Evolutionary conservation across 352 stramenopile genomes (phyloP).

Genomic region (Pythium dissotocum): DNA sequence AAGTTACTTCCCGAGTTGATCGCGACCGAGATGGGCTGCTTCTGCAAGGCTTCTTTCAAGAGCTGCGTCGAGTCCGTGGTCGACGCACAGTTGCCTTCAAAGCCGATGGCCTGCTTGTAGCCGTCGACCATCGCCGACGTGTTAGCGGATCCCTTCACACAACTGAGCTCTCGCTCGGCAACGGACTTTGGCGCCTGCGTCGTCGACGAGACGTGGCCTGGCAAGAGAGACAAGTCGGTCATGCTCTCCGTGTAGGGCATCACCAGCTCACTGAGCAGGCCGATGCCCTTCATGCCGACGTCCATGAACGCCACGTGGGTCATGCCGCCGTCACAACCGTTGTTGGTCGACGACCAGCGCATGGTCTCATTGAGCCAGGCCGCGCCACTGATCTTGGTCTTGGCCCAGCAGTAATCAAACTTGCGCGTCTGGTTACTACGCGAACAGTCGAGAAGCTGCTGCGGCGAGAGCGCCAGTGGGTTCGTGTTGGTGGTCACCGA

Average conservation of each 20-base stretch:
- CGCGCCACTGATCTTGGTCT: conserved; percentile 42
- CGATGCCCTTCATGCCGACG: conserved; percentile 49
- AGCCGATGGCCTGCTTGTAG: conserved; percentile 66
- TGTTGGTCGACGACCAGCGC: conserved; percentile 72
- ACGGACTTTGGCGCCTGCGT: conserved; percentile 17
- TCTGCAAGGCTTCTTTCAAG: conserved; percentile 65
- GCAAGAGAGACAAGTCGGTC: conserved; percentile 39
- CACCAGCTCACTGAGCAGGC: conserved; percentile 59
- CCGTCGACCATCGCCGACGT: conserved; percentile 64
- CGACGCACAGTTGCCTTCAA: conserved; percentile 40
- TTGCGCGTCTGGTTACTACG: conserved; percentile 62
- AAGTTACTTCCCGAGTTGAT: conserved; percentile 76
- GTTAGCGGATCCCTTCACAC: conserved; percentile 33
- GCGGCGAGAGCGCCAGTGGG: conserved; percentile 64
- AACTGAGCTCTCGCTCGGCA: conserved; percentile 40
- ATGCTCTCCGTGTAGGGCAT: conserved; percentile 64
- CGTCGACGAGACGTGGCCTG: conserved; percentile 25
- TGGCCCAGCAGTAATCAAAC: conserved; percentile 81
- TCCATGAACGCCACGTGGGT: conserved; percentile 73
- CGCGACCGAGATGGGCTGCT: conserved; percentile 73
- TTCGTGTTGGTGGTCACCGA: conserved; percentile 40
- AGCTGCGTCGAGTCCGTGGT: conserved; percentile 52
- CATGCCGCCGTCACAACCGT: conserved; percentile 73
- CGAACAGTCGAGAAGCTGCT: conserved; percentile 82
- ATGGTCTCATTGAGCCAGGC: conserved; percentile 65